phyloP scores from a whole-genome alignment of 352 stramenopile genomes.

The Phytophthora vignae region DNA sequence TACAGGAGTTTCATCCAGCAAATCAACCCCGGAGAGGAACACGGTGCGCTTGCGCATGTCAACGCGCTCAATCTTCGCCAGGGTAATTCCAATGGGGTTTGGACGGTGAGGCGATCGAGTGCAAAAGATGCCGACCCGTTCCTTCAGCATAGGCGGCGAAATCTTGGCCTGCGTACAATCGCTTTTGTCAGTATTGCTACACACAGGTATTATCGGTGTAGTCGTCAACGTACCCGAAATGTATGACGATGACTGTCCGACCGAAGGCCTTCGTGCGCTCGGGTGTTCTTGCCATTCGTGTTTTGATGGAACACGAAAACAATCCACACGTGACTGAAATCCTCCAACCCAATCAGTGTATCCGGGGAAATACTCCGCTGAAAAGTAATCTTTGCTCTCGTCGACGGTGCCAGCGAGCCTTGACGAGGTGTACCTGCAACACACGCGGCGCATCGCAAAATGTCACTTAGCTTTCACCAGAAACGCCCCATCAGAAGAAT shows the following conservation, averaged over 20 bases:
- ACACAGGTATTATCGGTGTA: not conserved
- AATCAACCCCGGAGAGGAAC: constrained; percentile 89
- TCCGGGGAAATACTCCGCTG: constrained; percentile 83
- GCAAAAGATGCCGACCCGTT: constrained; percentile 94
- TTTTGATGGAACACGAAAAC: constrained; percentile 92
- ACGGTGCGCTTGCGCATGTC: constrained; percentile 67
- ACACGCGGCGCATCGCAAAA: not conserved
- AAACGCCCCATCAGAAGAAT: not conserved
- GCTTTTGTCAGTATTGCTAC: not conserved
- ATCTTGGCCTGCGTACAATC: constrained; percentile 64
- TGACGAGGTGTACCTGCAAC: constrained; percentile 82
- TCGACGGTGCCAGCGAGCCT: constrained; percentile 78
- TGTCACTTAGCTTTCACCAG: not conserved
- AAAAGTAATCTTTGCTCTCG: constrained; percentile 75
- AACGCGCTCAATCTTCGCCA: constrained; percentile 90
- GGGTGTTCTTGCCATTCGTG: constrained; percentile 87
- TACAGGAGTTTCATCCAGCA: constrained; percentile 97
- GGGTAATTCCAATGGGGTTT: constrained; percentile 95
- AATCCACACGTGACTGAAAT: constrained; percentile 91
- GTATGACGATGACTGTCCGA: constrained; percentile 82
- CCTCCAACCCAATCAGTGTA: constrained; percentile 70
- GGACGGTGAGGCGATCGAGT: constrained; percentile 97
- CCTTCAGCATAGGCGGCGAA: constrained; percentile 70
- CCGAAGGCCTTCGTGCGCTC: constrained; percentile 66
- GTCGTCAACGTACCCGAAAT: constrained; percentile 43